Conservation (phyloP, 345 rosid genomes). For the Citrus mangshanensis region DNA sequence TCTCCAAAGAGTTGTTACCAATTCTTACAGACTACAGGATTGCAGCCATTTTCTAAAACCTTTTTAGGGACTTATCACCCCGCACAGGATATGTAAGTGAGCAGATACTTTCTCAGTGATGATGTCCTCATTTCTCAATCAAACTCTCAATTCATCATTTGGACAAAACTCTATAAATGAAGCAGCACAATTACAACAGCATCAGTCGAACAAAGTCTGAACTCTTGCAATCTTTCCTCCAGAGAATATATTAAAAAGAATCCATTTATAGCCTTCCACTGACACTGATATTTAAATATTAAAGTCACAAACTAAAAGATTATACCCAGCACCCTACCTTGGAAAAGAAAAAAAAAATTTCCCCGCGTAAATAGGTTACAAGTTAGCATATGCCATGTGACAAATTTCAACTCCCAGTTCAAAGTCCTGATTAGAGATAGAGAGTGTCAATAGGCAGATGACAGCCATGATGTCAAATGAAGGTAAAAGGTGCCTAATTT, state of each 20-base stretch:
- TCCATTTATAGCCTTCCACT: background rate
- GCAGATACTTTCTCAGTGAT: background rate
- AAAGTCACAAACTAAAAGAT: background rate
- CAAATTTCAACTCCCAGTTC: background rate
- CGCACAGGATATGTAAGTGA: background rate
- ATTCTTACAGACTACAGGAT: background rate
- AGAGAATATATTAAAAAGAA: background rate
- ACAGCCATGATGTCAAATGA: background rate
- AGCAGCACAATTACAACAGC: background rate
- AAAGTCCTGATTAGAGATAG: background rate
- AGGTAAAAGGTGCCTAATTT: background rate
- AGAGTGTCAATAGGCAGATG: background rate
- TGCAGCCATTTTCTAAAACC: background rate
- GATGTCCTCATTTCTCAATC: background rate
- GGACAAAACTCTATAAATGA: background rate
- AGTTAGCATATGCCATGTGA: background rate
- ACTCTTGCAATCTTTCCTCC: background rate
- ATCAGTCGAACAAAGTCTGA: background rate
- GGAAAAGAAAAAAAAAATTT: background rate
- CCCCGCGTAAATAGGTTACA: background rate
- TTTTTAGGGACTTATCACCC: background rate
- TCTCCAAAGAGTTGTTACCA: background rate
- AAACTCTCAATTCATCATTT: background rate
- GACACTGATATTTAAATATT: background rate
- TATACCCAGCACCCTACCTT: background rate